These are phyloP conservation scores for Arthroderma uncinatum DNA, from an alignment of 2,329 filamentous ascomycete species.

Conservation along the genomic window DNA sequence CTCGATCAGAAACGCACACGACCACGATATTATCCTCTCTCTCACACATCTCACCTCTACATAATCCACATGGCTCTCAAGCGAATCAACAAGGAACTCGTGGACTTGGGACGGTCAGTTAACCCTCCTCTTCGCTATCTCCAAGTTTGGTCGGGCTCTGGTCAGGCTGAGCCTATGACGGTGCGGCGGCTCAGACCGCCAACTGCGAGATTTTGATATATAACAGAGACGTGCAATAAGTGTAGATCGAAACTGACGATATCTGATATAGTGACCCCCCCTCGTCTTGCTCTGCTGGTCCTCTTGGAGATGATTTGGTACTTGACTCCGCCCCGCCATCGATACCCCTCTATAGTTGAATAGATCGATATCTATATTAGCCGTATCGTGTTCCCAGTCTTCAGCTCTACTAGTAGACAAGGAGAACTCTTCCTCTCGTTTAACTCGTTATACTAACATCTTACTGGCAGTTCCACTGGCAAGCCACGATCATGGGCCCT, in stretches of 20 bases:
- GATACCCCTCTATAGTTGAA: no score
- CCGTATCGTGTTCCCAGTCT: no score
- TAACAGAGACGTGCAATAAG: not conserved
- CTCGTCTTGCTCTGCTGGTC: slow-evolving; percentile 95
- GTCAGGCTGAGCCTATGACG: no score
- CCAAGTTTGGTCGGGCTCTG: no score
- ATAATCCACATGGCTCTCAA: slow-evolving; percentile 38
- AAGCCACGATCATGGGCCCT: slow-evolving; percentile 99
- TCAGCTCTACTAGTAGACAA: no score
- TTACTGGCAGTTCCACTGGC: slow-evolving; percentile 93
- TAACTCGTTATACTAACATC: no score
- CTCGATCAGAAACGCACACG: not conserved
- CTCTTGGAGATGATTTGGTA: slow-evolving; percentile 96
- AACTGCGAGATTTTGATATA: no score
- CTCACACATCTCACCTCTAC: slow-evolving; percentile 8
- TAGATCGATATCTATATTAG: no score
- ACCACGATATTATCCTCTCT: slow-evolving; percentile 8
- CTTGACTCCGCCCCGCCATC: slow-evolving; percentile 36
- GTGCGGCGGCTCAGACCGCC: no score
- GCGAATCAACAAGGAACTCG: slow-evolving; percentile 45
- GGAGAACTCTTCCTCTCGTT: no score
- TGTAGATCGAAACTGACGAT: not conserved
- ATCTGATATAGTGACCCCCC: slow-evolving; percentile 67
- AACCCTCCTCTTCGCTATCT: not conserved
- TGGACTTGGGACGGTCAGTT: slow-evolving; percentile 42